Base-by-base conservation (phyloP, 2,329 filamentous ascomycete species). In the Penicillium capsulatum region DNA sequence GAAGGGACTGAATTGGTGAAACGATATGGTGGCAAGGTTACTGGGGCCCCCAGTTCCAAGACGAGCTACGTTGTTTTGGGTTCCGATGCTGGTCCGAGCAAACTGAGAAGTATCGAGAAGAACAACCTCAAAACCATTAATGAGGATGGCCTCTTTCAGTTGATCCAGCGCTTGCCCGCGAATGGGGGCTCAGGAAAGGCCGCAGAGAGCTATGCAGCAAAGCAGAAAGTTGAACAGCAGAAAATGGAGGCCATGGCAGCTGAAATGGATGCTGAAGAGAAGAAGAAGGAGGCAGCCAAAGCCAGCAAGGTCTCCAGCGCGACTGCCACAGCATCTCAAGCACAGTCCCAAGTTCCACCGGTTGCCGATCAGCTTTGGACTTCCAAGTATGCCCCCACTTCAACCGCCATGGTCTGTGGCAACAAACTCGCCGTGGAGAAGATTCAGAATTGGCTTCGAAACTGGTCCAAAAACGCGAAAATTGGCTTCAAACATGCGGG, bases 31-130 rank as follows among this genome's bases (percentile, higher is more conserved):
- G 92, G 92, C 37, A 97, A 95, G 66, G 82, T 95, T 16, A 94
- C 84, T 7, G 74, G 73, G 7, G 83, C 80, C 4, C 92, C 94
- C 14, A 97, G 91, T 60, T 85, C 83, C 58, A 97, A 95, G 66
- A 98, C 94, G 1, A 92, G 78, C 57, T 98, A 88, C 59, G 89
- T 98, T 31, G 86, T 98, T 11, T 76, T 98, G 2, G 92, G 92
- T 30, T 77, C 77, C 17, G 92, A 97, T 63, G 92, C 94, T 16
- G 92, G 92, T 0, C 92, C 92, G 1, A 94, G 84, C 65, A 98
- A 98, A 63, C 73, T 98, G 28, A 74, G 83, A 50, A 96, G 90
- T 52, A 97, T 98, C 52, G 75, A 78, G 40, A 77, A 87, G 14
- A 71, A 85, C 54, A 80, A 80, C 0, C 80, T 97, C 61, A 96